Percentiles rank a stretch among this genome's conserved stretches.
phyloP scores from a whole-genome alignment of 2,329 filamentous ascomycete species.

The Fusarium cicatricum region DNA sequence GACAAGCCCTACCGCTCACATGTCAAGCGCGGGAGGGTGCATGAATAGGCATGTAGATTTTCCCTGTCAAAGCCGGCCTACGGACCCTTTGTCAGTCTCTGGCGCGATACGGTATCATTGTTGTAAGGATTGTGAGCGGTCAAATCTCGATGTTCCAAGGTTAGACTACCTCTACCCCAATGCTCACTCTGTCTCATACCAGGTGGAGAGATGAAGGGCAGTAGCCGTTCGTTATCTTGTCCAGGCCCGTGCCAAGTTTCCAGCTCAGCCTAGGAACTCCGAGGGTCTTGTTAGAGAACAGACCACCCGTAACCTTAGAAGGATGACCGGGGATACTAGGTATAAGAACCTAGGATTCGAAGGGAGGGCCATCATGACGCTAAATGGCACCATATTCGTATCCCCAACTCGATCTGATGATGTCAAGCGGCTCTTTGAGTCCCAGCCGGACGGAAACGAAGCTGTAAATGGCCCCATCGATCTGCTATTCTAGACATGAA shows the following conservation, averaged over 20 bases:
- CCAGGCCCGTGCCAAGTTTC: conserved; percentile 25
- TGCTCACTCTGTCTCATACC: neutral
- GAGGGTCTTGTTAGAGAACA: conserved; percentile 20
- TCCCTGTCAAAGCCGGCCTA: conserved; percentile 11
- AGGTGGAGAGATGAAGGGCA: conserved; percentile 7
- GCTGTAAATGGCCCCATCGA: conserved; percentile 22
- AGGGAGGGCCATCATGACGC: conserved; percentile 29
- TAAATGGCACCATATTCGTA: conserved; percentile 32
- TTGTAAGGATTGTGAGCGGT: conserved; percentile 21
- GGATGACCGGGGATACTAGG: conserved; percentile 16
- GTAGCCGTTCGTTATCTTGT: conserved; percentile 24
- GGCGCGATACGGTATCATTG: conserved; percentile 32
- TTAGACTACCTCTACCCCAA: conserved; percentile 12
- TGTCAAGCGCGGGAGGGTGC: conserved; percentile 39
- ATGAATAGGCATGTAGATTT: conserved; percentile 32
- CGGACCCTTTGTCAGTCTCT: conserved; percentile 28
- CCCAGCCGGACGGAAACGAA: conserved; percentile 22
- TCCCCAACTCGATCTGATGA: conserved; percentile 3
- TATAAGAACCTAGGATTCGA: conserved; percentile 12
- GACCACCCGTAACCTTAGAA: conserved; percentile 15
- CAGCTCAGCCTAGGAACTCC: conserved; percentile 13
- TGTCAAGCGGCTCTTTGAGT: conserved; percentile 18
- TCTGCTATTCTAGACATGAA: conserved; percentile 20
- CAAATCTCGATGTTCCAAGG: conserved; percentile 25
- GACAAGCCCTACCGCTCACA: conserved; percentile 40